Evolutionary conservation across 1,284 basidiomycete genomes (phyloP), one percentile per base, ranked within the genome.

Genomic region (Sanghuangporus sanghuang): DNA sequence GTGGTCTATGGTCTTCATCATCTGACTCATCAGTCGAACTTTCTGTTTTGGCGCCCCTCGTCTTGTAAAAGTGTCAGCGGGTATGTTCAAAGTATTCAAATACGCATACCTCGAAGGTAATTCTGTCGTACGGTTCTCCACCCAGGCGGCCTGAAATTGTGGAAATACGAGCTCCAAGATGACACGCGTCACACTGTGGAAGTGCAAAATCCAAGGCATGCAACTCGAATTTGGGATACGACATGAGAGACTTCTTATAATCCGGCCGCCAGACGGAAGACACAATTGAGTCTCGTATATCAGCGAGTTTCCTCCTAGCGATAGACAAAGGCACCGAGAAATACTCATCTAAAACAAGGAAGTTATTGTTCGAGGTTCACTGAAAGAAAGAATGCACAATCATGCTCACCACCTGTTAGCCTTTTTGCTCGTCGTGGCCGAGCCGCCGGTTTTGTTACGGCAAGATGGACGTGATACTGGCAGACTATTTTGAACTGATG

Each of bases 401-500:
- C 16, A 18, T 53, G 71, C 76, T 48, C 64, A 88, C 90, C 78
- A 72, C 79, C 21, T 16, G 36, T 48, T 23, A 65, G 39, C 53
- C 50, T 60, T 23, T 62, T 55, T 14, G 57, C 60, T 32, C 53
- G 53, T 23, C 56, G 56, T 2, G 57, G 32, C n/a, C 62, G 55
- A 21, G 58, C 57, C 2, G 18, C 23, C 6, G 77, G 58, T 88
- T 70, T 50, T 77, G 78, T 42, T 38, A 92, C 85, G 21, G 89
- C 88, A 48, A 95, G 76, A 68, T 94, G 87, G 2, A 94, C 87
- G 68, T 93, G 88, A 49, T 94, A 83, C 70, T 95, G 93, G 68
- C 91, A 93, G 38, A 95, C 81, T 55, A 91, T 87, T 74, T 92
- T 93, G 80, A 93, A 92, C 64, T 92, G 89, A 67, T 89, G 83